Base-by-base conservation (phyloP, 257 asterid species). In the Striga asiatica region DNA sequence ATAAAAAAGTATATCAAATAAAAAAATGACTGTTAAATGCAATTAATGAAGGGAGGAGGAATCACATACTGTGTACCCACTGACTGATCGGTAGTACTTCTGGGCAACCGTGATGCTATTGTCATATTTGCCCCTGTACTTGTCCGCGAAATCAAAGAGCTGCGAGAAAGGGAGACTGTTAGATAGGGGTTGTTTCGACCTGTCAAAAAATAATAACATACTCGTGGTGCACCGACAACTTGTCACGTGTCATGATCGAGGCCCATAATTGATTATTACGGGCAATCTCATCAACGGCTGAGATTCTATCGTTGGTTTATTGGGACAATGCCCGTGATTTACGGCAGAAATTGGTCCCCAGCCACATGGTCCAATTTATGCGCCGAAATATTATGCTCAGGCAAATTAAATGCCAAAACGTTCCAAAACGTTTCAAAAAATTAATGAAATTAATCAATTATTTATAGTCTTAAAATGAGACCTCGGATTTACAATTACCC, bases 101-200 rank as follows among this genome's bases (percentile, higher is more conserved):
- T 84, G 95, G 3, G 95, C 97, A 6, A 91, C 56, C 1, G 89
- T 78, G 23, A 91, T 91, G 72, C 95, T 87, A 29, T 82, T 70
- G 67, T 91, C 98, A 22, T 91, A 91, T 80, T 91, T 91, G 67
- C 95, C 98, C 77, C 98, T 73, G 84, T 84, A 87, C 70, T 82
- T 86, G 78, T 87, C 89, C 41, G 98, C 96, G 54, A 91, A 91
- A 52, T 82, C 94, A 49, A 91, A 91, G 0, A 91, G 85, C 98
- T 91, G 96, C 62, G 68, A 65, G 17, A 32, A 50, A 58, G 2
- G 5, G 16, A 37, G 43, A 1, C 16, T 12, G 43, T 37, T 12
- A 37, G 17, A 37, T 13, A 37, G 13, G 43, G 43, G 43, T 7
- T 10, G 13, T 37, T 37, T 37, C 43, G 43, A 37, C 43, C 11